A percentile compares a stretch with the other conserved stretches of the same genome.
Conservation (phyloP, 2,329 filamentous ascomycete species). For the Calonectria multiphialidica region DNA sequence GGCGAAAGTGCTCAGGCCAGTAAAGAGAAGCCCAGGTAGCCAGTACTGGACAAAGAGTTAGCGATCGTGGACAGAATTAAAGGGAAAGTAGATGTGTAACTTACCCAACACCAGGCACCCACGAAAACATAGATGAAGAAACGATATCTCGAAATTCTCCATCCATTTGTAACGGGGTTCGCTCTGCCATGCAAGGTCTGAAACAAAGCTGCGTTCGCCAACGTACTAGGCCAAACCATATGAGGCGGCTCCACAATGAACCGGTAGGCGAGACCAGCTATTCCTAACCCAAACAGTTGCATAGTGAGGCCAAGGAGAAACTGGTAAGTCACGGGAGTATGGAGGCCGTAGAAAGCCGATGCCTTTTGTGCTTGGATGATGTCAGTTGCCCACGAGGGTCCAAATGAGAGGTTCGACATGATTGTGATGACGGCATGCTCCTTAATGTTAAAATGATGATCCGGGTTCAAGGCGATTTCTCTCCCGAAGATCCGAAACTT, state of each 20-base stretch:
- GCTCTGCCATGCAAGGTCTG: constrained; percentile 52
- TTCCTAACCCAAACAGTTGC: constrained; percentile 53
- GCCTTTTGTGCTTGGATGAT: constrained; percentile 55
- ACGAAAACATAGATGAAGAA: constrained; percentile 50
- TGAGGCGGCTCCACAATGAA: constrained; percentile 53
- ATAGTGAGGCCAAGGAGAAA: constrained; percentile 53
- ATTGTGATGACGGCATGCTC: constrained; percentile 60
- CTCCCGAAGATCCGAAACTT: constrained; percentile 35
- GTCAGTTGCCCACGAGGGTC: constrained; percentile 57
- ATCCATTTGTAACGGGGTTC: constrained; percentile 52
- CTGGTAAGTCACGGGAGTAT: constrained; percentile 52
- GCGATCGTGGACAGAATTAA: not conserved
- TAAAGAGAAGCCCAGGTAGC: constrained; percentile 28
- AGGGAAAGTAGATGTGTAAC: not conserved
- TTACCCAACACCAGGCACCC: constrained; percentile 25
- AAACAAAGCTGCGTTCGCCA: constrained; percentile 53
- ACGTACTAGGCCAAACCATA: constrained; percentile 53
- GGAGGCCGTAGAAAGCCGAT: constrained; percentile 53
- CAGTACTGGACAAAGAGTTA: constrained; percentile 17
- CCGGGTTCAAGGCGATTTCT: constrained; percentile 51
- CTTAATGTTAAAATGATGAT: constrained; percentile 58
- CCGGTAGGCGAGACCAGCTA: constrained; percentile 51
- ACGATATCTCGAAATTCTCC: constrained; percentile 51
- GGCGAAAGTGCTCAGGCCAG: constrained; percentile 26
- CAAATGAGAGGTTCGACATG: constrained; percentile 62